Base-by-base conservation (phyloP, 345 rosid species). In the Eucalyptus curtisii region DNA sequence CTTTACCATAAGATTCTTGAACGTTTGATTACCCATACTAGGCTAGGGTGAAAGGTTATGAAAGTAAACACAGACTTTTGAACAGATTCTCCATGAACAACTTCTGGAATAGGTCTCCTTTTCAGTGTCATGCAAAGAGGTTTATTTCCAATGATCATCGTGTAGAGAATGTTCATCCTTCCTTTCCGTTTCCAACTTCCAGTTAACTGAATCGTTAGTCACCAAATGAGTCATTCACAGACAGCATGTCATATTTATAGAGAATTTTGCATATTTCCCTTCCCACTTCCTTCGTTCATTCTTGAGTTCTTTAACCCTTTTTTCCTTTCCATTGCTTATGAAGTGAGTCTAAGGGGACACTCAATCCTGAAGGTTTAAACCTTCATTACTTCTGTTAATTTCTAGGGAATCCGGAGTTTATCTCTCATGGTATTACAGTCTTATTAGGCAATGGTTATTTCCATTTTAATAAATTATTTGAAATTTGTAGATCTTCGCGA, bases 401-500 rank as follows among this genome's bases (percentile, higher is more conserved):
- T 76, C 45, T 76, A 76, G 45, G 82, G 47, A 76, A 71, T 37
- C 82, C 14, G 1, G 82, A 71, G 45, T 71, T 37, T 71, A 37
- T 37, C 42, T 37, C 42, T 10, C 82, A 22, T 76, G 82, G 14
- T 37, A 20, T 37, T 19, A 64, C 20, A 76, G 82, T 42, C 57
- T 50, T 45, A 50, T 68, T 24, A 20, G 61, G n/a, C 24, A 50
- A 64, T 45, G 85, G 85, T 40, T 52, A 14, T 76, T 25, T 45
- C 44, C 37, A 45, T 27, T 25, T 87, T 88, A 89, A 91, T 90
- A 87, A 52, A 8, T 85, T 87, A 87, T 88, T 37, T 50, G 61
- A 91, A 76, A 37, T 50, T 33, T 79, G 91, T 90, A 98, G 99
- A 98, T 96, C 99, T 98, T 88, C 99, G 99, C 47, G 99, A 96